Evolutionary conservation across 768 basidiomycete genomes (phyloP).

Genomic region (Chiua virens): DNA sequence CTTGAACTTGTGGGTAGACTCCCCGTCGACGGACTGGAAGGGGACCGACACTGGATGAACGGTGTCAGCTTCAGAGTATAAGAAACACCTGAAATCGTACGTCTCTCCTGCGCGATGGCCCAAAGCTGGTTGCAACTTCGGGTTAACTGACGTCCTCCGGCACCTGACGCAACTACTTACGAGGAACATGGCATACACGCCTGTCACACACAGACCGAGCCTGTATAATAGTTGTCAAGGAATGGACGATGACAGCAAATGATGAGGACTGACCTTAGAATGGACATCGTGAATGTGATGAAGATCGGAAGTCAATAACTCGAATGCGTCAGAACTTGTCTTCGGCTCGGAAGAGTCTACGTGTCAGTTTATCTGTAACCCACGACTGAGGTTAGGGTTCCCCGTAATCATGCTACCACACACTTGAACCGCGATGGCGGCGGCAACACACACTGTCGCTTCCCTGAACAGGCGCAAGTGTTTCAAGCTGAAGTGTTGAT

Average conservation of each 20-base stretch:
- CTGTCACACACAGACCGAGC: slow-evolving; percentile 73
- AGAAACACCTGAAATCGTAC: slow-evolving; percentile 43
- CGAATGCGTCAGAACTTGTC: too few relatives aligned
- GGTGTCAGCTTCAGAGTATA: not conserved
- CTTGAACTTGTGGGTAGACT: slow-evolving; percentile 70
- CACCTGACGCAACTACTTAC: slow-evolving; percentile 42
- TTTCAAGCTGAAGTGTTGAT: too few relatives aligned
- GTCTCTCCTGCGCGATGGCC: slow-evolving; percentile 92
- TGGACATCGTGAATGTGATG: slow-evolving; percentile 16
- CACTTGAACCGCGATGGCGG: too few relatives aligned
- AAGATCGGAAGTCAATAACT: not conserved
- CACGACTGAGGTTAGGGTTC: slow-evolving; percentile 16
- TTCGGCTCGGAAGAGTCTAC: slow-evolving; percentile 4
- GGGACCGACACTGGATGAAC: slow-evolving; percentile 70
- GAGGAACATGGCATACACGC: slow-evolving; percentile 93
- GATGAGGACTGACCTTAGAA: slow-evolving; percentile 22
- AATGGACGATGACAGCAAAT: not conserved
- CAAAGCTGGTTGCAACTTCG: slow-evolving; percentile 54
- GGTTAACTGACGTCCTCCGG: slow-evolving; percentile 1
- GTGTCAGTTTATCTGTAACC: slow-evolving; percentile 25
- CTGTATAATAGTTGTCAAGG: slow-evolving; percentile 33
- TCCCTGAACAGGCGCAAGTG: too few relatives aligned
- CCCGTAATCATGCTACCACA: not conserved
- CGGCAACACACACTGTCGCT: too few relatives aligned
- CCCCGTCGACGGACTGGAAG: slow-evolving; percentile 68